phyloP scores from a whole-genome alignment of 768 basidiomycete genomes.

The Suillus hirtellus region DNA sequence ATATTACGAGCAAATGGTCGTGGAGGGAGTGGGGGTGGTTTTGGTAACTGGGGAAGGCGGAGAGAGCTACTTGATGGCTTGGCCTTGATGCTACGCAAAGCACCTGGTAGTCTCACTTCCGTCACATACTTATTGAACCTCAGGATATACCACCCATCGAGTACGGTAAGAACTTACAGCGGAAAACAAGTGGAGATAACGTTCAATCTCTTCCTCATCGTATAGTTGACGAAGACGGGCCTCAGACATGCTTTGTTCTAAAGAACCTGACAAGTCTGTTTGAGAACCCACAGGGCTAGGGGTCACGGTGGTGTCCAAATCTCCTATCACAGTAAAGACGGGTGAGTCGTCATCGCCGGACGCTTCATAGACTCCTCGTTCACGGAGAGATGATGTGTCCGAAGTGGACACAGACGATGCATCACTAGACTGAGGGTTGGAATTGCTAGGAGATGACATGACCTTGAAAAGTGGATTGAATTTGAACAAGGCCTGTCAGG shows the following conservation, averaged over 20 bases:
- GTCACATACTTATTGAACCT: slow-evolving; percentile 49
- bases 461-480: background rate
- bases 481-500: background rate
- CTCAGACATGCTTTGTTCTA: slow-evolving; percentile 45
- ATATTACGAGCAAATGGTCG: background rate
- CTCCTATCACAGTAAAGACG: background rate
- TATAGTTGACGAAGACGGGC: slow-evolving; percentile 56
- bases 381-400: background rate
- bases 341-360: background rate
- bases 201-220: slow-evolving; percentile 63
- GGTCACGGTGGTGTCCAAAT: background rate
- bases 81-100: slow-evolving; percentile 19
- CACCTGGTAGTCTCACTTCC: slow-evolving; percentile 46
- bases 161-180: slow-evolving; percentile 41
- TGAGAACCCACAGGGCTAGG: background rate
- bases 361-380: background rate
- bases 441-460: background rate
- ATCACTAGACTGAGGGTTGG: background rate
- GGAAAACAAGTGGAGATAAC: slow-evolving; percentile 62
- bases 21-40: slow-evolving; percentile 7
- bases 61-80: background rate
- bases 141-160: background rate
- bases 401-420: background rate
- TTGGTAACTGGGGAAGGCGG: background rate
- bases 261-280: slow-evolving; percentile 5